Evolutionary conservation across 306 rosid genomes (phyloP), one percentile per base, ranked within the genome.

Genomic region (Rosa multiflora): DNA sequence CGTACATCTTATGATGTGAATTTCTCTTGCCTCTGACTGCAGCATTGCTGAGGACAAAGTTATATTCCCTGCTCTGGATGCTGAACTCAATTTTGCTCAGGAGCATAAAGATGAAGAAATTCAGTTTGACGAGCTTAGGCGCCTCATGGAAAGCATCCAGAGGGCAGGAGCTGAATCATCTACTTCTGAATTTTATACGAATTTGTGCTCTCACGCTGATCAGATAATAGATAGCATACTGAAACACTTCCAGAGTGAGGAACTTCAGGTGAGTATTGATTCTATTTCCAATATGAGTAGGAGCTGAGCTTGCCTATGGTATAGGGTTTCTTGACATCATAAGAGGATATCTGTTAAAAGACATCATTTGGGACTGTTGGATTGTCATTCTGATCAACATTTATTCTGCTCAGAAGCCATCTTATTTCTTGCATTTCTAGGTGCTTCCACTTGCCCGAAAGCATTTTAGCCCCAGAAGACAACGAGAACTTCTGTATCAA

Each of bases 371-470:
- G 29, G 67, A n/a, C 21, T 37, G 67, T 40, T 55, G 37, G 43
- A 48, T 56, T 40, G 21, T n/a, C 37, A 39, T 40, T 55, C 37
- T 74, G 67, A 11, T 37, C n/a, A 39, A 40, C 66, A 20, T 51
- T 48, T 35, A 32, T 35, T 17, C 46, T 17, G 49, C n/a, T n/a
- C 39, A 75, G 74, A 79, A 67, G 63, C 59, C 56, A 70, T 78
- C 81, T 79, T 49, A 73, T 53, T 62, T 49, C 56, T 69, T 79
- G 62, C 68, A 81, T 81, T 56, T 83, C 26, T 84, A 94, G 98
- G 98, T 94, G 85, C 96, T 94, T 84, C 98, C 98, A 58, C 92
- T 91, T 88, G 97, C 94, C 43, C 93, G 90, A 80, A 86, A 89
- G 90, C 94, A 89, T 90, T 94, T 91, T 82, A 88, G 89, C 86